These are phyloP conservation scores for Citeromyces nyonsensis DNA, from an alignment of 805 yeast genomes.

Conservation along the genomic window DNA sequence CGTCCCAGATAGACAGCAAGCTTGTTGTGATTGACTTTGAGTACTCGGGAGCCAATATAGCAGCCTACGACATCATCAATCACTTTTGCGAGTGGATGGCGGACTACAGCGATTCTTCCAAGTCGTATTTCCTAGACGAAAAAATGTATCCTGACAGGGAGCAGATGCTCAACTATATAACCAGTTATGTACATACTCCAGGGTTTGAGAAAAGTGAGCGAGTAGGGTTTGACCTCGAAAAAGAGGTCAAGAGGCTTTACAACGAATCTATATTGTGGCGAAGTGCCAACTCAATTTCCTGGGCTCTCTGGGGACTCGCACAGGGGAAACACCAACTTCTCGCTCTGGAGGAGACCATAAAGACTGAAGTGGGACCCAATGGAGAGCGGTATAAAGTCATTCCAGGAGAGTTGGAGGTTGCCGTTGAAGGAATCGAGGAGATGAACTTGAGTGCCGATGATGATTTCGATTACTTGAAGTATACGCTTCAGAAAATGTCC, in stretches of 20 bases:
- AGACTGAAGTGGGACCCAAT: slow-evolving; percentile 34
- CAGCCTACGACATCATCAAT: slow-evolving; percentile 83
- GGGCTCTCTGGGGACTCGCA: slow-evolving; percentile 90
- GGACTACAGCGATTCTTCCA: slow-evolving; percentile 58
- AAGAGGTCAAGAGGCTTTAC: slow-evolving; percentile 31
- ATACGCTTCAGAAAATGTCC: slow-evolving; percentile 60
- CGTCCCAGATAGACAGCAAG: slow-evolving; percentile 32
- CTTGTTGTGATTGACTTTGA: slow-evolving; percentile 94
- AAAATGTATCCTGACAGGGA: slow-evolving; percentile 50
- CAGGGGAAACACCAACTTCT: slow-evolving; percentile 10
- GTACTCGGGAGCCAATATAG: slow-evolving; percentile 81
- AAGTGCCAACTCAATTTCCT: slow-evolving; percentile 58
- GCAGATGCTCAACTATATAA: slow-evolving; percentile 56
- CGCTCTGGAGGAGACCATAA: background rate
- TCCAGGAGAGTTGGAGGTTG: slow-evolving; percentile 14
- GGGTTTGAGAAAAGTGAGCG: slow-evolving; percentile 5
- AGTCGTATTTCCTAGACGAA: slow-evolving; percentile 34
- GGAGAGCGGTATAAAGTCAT: slow-evolving; percentile 28
- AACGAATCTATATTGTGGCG: slow-evolving; percentile 69
- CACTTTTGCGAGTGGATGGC: slow-evolving; percentile 98
- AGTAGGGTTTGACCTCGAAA: slow-evolving; percentile 19
- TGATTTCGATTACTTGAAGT: slow-evolving; percentile 64
- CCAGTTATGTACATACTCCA: slow-evolving; percentile 62
- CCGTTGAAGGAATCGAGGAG: slow-evolving; percentile 9
- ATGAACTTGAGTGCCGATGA: slow-evolving; percentile 24